Evolutionary conservation across 306 rosid species (phyloP).

Genomic region (Prinsepia uniflora): DNA sequence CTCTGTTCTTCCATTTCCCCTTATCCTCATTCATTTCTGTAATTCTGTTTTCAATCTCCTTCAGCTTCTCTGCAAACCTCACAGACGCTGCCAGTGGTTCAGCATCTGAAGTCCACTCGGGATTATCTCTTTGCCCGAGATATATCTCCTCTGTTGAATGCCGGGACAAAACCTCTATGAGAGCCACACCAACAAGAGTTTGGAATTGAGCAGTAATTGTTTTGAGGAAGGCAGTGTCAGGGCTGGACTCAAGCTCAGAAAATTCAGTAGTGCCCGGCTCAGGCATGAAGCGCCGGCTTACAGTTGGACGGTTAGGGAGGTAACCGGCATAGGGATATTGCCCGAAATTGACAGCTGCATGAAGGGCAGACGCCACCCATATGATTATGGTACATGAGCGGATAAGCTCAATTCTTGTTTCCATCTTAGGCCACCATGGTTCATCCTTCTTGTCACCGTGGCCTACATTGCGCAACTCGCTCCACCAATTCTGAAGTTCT

Average conservation of each 20-base stretch:
- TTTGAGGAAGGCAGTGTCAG: slow-evolving; percentile 68
- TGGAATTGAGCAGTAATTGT: slow-evolving; percentile 89
- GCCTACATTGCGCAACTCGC: slow-evolving; percentile 60
- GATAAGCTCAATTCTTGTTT: slow-evolving; percentile 51
- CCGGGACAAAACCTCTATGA: slow-evolving; percentile 73
- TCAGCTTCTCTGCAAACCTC: slow-evolving; percentile 46
- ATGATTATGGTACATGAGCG: slow-evolving; percentile 68
- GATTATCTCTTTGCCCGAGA: slow-evolving; percentile 71
- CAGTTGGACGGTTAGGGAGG: slow-evolving; percentile 92
- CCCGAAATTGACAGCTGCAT: slow-evolving; percentile 95
- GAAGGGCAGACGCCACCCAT: slow-evolving; percentile 94
- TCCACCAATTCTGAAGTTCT: slow-evolving; percentile 81
- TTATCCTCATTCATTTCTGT: slow-evolving; percentile 47
- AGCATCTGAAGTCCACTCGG: slow-evolving; percentile 61
- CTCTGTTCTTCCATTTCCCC: slow-evolving; percentile 57
- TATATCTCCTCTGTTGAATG: slow-evolving; percentile 87
- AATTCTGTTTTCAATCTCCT: slow-evolving; percentile 56
- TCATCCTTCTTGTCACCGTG: slow-evolving; percentile 80
- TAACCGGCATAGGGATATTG: slow-evolving; percentile 90
- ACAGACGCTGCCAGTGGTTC: slow-evolving; percentile 58
- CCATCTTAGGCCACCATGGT: slow-evolving; percentile 83
- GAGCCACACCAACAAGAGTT: slow-evolving; percentile 78
- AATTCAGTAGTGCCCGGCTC: slow-evolving; percentile 79
- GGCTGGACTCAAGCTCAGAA: slow-evolving; percentile 57
- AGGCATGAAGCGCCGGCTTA: slow-evolving; percentile 94